A percentile compares a stretch with the other conserved stretches of the same genome.
These are phyloP conservation scores for Corylus americana DNA, from an alignment of 306 rosid genomes.

Conservation along the genomic window DNA sequence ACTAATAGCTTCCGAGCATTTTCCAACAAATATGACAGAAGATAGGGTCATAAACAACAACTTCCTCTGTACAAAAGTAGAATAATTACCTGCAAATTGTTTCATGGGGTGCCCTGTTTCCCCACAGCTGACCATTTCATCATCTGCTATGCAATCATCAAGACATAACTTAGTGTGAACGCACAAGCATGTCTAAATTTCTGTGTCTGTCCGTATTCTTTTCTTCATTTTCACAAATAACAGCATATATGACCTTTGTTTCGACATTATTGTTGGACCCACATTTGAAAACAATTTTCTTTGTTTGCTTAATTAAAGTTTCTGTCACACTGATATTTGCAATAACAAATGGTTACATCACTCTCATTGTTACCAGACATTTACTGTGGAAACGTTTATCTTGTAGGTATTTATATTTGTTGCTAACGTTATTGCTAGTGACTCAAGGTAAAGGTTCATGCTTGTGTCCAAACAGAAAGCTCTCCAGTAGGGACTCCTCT, in stretches of 20 bases:
- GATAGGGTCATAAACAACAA: too few relatives aligned
- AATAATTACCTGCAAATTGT: too few relatives aligned
- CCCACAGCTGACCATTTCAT: conserved; percentile 2
- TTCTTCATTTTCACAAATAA: not conserved
- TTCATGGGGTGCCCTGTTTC: conserved; percentile 16
- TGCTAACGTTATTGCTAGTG: conserved; percentile 28
- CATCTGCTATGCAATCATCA: not conserved
- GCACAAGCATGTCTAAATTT: not conserved
- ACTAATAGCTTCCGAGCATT: too few relatives aligned
- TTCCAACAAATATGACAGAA: too few relatives aligned
- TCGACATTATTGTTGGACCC: not conserved
- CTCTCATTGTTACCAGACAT: not conserved
- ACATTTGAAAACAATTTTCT: not conserved
- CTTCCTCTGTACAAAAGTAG: too few relatives aligned
- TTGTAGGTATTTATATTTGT: conserved; percentile 8
- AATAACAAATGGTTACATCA: conserved; percentile 7
- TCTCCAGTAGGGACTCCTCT: conserved; percentile 13
- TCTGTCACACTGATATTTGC: conserved; percentile 4
- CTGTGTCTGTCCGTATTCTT: conserved; percentile 3
- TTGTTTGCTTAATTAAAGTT: not conserved
- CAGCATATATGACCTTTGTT: conserved; percentile 10
- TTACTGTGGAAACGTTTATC: not conserved
- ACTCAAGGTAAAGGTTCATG: not conserved
- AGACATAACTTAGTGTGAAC: not conserved
- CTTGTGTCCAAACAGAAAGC: conserved; percentile 27